Evolutionary conservation across 2,329 filamentous ascomycete species (phyloP).

Genomic region (Fusarium robinianum): DNA sequence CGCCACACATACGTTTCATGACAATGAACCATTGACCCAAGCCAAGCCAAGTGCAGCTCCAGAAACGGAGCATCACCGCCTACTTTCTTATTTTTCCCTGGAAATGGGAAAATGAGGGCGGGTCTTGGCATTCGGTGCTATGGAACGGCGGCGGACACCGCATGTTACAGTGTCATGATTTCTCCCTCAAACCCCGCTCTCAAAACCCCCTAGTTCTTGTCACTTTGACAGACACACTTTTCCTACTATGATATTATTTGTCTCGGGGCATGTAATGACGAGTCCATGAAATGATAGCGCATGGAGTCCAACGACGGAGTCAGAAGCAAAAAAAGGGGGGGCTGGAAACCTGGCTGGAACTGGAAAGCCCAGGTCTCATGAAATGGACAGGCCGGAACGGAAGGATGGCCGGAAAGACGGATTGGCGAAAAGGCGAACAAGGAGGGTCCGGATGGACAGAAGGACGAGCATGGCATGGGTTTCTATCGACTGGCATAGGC

Average conservation of each 20-base stretch:
- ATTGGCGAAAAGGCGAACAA: slow-evolving; percentile 22
- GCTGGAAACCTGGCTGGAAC: slow-evolving; percentile 22
- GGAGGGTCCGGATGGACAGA: slow-evolving; percentile 17
- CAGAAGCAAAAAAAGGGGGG: slow-evolving; percentile 26
- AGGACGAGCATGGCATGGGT: slow-evolving; percentile 21
- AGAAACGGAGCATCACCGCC: too few species aligned
- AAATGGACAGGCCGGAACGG: slow-evolving; percentile 20
- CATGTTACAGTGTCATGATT: slow-evolving; percentile 8
- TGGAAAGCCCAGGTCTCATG: slow-evolving; percentile 22
- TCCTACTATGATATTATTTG: slow-evolving; percentile 18
- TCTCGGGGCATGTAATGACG: slow-evolving; percentile 26
- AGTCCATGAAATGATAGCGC: slow-evolving; percentile 32
- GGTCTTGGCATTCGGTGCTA: slow-evolving; percentile 5
- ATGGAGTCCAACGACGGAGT: slow-evolving; percentile 29
- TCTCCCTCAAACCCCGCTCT: slow-evolving; percentile 3
- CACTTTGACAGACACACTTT: slow-evolving; percentile 16
- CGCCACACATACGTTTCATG: slow-evolving; percentile 5
- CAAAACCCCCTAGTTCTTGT: slow-evolving; percentile 19
- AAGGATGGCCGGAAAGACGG: slow-evolving; percentile 13
- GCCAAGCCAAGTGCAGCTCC: slow-evolving; percentile 2
- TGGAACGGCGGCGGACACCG: slow-evolving; percentile 4
- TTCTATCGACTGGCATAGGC: slow-evolving; percentile 22
- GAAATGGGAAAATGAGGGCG: slow-evolving; percentile 20
- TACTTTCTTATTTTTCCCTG: slow-evolving; percentile 22
- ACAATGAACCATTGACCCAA: slow-evolving; percentile 8